Conservation (phyloP, 2,329 filamentous ascomycete species). For the Verticillium longisporum region DNA sequence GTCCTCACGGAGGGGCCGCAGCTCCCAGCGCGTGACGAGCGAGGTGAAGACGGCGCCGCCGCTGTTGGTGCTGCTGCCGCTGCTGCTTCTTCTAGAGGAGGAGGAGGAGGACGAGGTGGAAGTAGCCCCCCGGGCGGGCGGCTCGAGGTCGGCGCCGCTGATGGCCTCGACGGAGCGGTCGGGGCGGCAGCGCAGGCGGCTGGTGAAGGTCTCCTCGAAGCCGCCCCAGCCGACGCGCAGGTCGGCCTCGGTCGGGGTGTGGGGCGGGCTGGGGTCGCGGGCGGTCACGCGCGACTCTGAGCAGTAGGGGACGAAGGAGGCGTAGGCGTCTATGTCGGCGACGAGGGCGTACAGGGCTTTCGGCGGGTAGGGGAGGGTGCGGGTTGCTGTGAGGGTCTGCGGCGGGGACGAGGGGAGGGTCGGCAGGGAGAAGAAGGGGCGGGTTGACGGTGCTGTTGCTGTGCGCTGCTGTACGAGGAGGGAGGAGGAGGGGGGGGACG, state of each 20-base stretch:
- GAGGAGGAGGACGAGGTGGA: not conserved
- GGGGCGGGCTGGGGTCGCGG: constrained; percentile 22
- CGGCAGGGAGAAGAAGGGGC: constrained; percentile 12
- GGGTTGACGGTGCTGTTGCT: not conserved
- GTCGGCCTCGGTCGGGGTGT: constrained; percentile 63
- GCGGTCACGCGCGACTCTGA: constrained; percentile 67
- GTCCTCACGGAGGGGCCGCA: constrained; percentile 35
- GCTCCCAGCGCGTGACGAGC: constrained; percentile 63
- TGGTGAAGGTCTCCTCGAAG: constrained; percentile 78
- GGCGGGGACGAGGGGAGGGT: constrained; percentile 16
- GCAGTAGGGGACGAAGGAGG: constrained; percentile 88
- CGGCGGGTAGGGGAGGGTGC: constrained; percentile 69
- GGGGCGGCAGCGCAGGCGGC: constrained; percentile 70
- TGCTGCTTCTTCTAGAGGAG: constrained; percentile 1
- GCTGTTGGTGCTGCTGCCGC: constrained; percentile 1
- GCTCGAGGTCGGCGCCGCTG: constrained; percentile 49
- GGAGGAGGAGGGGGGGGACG: not conserved
- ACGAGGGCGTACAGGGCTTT: constrained; percentile 74
- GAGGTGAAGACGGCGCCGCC: constrained; percentile 54
- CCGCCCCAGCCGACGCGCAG: constrained; percentile 81
- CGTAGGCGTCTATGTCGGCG: constrained; percentile 81
- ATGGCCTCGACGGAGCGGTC: constrained; percentile 69
- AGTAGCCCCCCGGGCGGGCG: constrained; percentile 12
- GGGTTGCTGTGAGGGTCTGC: constrained; percentile 65
- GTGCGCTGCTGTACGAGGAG: not conserved